Evolutionary conservation across 345 rosid species (phyloP).

Genomic region (Nephelium lappaceum): DNA sequence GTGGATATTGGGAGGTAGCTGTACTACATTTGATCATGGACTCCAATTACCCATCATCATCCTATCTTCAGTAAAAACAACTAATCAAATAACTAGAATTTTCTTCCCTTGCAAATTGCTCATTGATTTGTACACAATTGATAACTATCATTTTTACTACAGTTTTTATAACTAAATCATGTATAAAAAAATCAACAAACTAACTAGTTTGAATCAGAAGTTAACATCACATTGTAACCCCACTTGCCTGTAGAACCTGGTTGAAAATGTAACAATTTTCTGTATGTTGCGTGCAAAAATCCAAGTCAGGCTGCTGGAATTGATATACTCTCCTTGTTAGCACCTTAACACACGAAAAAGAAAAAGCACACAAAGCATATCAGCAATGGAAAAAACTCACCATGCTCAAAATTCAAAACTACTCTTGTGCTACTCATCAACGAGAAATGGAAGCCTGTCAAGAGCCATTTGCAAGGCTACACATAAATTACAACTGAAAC

Average conservation of each 20-base stretch:
- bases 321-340: too few relatives aligned
- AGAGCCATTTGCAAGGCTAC: neutral
- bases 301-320: too few relatives aligned
- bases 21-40: conserved; percentile 11
- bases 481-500: neutral
- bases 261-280: too few relatives aligned
- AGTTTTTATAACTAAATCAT: too few relatives aligned
- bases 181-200: neutral
- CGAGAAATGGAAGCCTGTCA: neutral
- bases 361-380: neutral
- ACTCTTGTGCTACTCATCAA: neutral
- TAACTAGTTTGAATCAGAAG: neutral
- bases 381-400: neutral
- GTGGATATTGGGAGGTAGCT: conserved; percentile 35
- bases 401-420: neutral
- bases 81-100: neutral
- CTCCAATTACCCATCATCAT: neutral
- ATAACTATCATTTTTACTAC: too few relatives aligned
- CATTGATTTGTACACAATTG: neutral
- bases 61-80: neutral
- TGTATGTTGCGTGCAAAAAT: too few relatives aligned
- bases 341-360: too few relatives aligned
- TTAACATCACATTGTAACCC: neutral
- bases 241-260: neutral
- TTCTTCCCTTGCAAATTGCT: conserved; percentile 15